These are phyloP conservation scores for Leccinellum luteum DNA, from an alignment of 768 basidiomycete species.

Conservation along the genomic window DNA sequence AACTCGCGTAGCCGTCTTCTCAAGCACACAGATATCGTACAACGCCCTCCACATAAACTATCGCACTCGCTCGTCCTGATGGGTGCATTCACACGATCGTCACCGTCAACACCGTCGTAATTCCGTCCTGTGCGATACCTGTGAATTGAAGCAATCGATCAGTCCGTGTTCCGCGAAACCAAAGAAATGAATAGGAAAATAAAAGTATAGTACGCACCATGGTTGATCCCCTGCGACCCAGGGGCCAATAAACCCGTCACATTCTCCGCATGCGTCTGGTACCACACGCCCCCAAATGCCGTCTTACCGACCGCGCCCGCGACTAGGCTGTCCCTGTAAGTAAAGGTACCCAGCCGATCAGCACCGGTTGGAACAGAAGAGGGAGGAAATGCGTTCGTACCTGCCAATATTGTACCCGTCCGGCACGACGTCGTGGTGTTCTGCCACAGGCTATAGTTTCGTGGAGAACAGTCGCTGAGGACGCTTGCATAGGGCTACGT, in stretches of 20 bases:
- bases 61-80: background rate
- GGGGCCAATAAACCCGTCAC: constrained; percentile 53
- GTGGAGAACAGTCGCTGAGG: background rate
- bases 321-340: constrained; percentile 39
- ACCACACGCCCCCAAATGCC: constrained; percentile 43
- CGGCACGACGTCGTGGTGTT: constrained; percentile 43
- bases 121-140: constrained; percentile 62
- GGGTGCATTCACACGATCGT: constrained; percentile 37
- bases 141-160: background rate
- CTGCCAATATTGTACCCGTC: constrained; percentile 51
- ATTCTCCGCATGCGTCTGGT: constrained; percentile 44
- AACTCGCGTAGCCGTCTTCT: background rate
- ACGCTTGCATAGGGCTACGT: background rate
- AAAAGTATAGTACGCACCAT: constrained; percentile 34
- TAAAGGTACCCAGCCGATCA: background rate
- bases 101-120: constrained; percentile 54
- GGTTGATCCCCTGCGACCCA: constrained; percentile 52
- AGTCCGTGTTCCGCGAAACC: background rate
- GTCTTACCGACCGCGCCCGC: constrained; percentile 37
- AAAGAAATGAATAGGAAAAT: background rate
- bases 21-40: background rate
- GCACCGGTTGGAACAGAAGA: background rate
- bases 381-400: constrained; percentile 15
- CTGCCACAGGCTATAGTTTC: constrained; percentile 21
- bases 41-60: background rate